Evolutionary conservation across 2,329 filamentous ascomycete genomes (phyloP).

Genomic region (Periconia sp.): DNA sequence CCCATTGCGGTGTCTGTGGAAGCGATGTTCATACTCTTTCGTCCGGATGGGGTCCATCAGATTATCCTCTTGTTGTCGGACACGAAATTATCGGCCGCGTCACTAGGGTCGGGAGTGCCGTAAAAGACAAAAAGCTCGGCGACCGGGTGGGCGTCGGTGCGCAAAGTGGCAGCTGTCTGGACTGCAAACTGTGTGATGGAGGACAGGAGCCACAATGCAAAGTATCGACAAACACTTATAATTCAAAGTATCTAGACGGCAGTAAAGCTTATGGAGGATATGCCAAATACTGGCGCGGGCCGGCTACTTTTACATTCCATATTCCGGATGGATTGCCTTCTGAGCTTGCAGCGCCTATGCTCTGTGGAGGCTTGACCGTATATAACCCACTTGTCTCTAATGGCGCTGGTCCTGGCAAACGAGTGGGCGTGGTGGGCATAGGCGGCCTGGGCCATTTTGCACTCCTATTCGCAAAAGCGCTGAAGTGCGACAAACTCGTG

Average conservation of each 20-base stretch:
- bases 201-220: slow-evolving; percentile 58
- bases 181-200: slow-evolving; percentile 56
- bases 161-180: slow-evolving; percentile 55
- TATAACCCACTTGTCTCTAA: slow-evolving; percentile 79
- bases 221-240: slow-evolving; percentile 54
- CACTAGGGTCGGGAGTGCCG: slow-evolving; percentile 47
- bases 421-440: slow-evolving; percentile 75
- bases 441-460: slow-evolving; percentile 78
- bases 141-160: slow-evolving; percentile 63
- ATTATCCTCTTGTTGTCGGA: slow-evolving; percentile 56
- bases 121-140: slow-evolving; percentile 62
- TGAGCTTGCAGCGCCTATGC: slow-evolving; percentile 73
- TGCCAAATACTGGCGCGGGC: slow-evolving; percentile 69
- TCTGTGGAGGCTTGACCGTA: slow-evolving; percentile 82
- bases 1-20: slow-evolving; percentile 50
- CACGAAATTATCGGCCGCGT: slow-evolving; percentile 50
- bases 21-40: slow-evolving; percentile 43
- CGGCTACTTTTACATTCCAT: slow-evolving; percentile 74
- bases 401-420: slow-evolving; percentile 78
- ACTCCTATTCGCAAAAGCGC: slow-evolving; percentile 71
- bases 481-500: slow-evolving; percentile 71
- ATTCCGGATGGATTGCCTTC: slow-evolving; percentile 75
- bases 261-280: slow-evolving; percentile 70
- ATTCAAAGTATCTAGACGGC: slow-evolving; percentile 58
- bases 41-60: slow-evolving; percentile 52